Evolutionary conservation across 805 yeast species (phyloP), one percentile per base, ranked within the genome.

Genomic region (Saturnispora zaruensis): DNA sequence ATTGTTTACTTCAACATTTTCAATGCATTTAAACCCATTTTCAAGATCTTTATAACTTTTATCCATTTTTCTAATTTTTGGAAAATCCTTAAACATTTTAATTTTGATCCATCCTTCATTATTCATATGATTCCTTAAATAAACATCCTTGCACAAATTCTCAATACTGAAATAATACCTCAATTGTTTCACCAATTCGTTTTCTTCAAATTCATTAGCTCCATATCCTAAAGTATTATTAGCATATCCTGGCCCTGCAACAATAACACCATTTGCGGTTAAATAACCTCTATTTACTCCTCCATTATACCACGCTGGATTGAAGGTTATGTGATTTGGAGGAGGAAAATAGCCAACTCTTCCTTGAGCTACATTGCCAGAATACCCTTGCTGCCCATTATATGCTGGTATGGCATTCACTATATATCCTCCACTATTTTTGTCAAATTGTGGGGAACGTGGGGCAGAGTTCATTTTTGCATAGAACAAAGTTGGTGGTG

Each of bases 131-230:
- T 77, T 75, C 65, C 96, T 78, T 66, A 91, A 73, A 66, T 70
- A 91, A 45, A 80, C 67, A 69, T 91, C 99, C 65, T 87, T 85
- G 62, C 82, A 72, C 64, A 91, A 73, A 68, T 91, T 91, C 57
- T 87, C 96, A 50, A 82, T 73, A 26, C 95, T 83, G 66, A 91
- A 86, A 66, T 91, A 91, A 71, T 90, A 91, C 62, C 84, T 87
- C 46, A 90, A 69, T 70, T 90, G 97, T 66, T 61, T 66, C 0
- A 50, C 52, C 13, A 65, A 25, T 23, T 30, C 38, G 11, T 24
- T 21, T 20, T 33, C 38, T 9, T 34, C 26, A 4, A 14, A 28
- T 14, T 30, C 42, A 13, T 53, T 51, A n/a, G 58, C 61, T 6
- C 40, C 40, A 4, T 36, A 36, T 9, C 40, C 40, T 6, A 16